phyloP scores from a whole-genome alignment of 169 alveolate species.

The Cryptosporidium ryanae region DNA sequence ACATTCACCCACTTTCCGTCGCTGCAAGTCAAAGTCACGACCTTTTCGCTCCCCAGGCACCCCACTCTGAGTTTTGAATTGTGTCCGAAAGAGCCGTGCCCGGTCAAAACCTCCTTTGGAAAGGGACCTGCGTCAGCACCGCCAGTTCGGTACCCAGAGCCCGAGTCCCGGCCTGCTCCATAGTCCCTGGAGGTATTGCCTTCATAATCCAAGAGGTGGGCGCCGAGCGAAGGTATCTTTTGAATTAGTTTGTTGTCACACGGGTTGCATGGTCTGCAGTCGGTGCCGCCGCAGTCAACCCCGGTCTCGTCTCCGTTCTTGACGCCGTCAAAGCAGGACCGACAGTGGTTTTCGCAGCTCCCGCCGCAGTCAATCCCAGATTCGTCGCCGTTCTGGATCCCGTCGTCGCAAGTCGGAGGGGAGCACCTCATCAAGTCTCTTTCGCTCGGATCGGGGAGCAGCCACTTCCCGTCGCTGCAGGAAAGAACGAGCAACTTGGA shows the following conservation, averaged over 20 bases:
- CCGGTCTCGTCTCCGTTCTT: slow-evolving; percentile 79
- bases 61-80: slow-evolving; percentile 7
- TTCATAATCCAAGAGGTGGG: slow-evolving; percentile 1
- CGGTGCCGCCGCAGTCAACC: slow-evolving; percentile 73
- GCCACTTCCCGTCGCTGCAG: slow-evolving; percentile 65
- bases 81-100: neutral
- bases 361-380: slow-evolving; percentile 83
- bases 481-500: slow-evolving; percentile 35
- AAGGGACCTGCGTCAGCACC: no score
- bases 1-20: slow-evolving; percentile 64
- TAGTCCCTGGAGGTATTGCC: no score
- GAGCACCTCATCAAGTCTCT: slow-evolving; percentile 20
- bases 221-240: neutral
- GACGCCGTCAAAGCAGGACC: slow-evolving; percentile 79
- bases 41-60: slow-evolving; percentile 7
- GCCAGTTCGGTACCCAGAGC: no score
- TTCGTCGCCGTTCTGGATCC: slow-evolving; percentile 79
- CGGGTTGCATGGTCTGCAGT: slow-evolving; percentile 56
- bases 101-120: no score
- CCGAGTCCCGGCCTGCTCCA: no score
- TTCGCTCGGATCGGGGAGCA: slow-evolving; percentile 18
- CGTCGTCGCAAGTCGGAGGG: slow-evolving; percentile 69
- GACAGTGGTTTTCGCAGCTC: slow-evolving; percentile 76
- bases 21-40: slow-evolving; percentile 31
- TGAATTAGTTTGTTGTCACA: slow-evolving; percentile 38